Conservation (phyloP, 441 rosid species). For the Manihot esculenta region DNA sequence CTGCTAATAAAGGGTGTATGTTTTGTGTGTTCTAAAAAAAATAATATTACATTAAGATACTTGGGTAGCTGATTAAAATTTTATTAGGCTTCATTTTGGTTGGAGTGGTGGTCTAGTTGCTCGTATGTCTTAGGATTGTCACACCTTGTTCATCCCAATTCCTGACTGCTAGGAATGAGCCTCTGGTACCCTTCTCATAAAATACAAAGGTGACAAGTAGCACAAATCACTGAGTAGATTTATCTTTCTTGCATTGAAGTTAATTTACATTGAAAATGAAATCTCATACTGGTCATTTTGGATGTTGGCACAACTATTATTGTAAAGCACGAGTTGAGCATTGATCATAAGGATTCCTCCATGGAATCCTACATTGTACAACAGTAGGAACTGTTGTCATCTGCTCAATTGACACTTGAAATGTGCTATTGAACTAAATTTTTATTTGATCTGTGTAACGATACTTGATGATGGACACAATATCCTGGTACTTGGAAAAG, state of each 20-base stretch:
- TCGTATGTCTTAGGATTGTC: neutral
- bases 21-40: no score
- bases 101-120: neutral
- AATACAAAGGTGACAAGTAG: neutral
- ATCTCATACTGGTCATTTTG: neutral
- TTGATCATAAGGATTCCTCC: neutral
- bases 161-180: neutral
- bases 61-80: neutral
- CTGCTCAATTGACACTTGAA: neutral
- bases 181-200: neutral
- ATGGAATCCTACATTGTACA: neutral
- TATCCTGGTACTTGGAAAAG: neutral
- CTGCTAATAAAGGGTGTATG: neutral
- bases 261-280: no score
- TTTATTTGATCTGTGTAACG: constrained; percentile 5
- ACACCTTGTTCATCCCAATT: neutral
- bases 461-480: constrained; percentile 6
- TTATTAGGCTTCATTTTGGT: neutral
- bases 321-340: neutral
- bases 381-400: neutral
- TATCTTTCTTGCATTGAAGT: neutral
- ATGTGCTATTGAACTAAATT: neutral
- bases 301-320: neutral
- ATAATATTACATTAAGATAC: neutral
- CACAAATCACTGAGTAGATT: neutral